phyloP scores from a whole-genome alignment of 1,284 basidiomycete species.

The Veloporphyrellus conicus region DNA sequence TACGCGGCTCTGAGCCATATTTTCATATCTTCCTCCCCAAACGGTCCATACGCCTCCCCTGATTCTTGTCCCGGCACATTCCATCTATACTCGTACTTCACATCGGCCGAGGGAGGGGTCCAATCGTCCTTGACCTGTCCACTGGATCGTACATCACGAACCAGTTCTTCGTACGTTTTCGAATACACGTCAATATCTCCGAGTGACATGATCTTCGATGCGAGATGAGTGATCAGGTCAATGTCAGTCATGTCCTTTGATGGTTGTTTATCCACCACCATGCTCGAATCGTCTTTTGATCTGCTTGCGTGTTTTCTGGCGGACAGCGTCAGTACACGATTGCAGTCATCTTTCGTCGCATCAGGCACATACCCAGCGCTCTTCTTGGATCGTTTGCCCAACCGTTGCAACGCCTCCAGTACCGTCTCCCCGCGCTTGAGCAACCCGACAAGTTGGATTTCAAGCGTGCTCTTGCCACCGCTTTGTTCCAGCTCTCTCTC shows the following conservation, averaged over 20 bases:
- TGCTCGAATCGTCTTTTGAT: conserved; percentile 37
- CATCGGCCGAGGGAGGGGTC: conserved; percentile 72
- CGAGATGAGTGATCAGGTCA: conserved; percentile 74
- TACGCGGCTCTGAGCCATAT: conserved; percentile 73
- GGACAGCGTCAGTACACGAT: conserved; percentile 5
- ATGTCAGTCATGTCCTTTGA: conserved; percentile 52
- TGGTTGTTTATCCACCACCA: conserved; percentile 45
- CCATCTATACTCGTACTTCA: conserved; percentile 79
- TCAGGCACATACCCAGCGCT: conserved; percentile 39
- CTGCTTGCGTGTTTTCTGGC: conserved; percentile 31
- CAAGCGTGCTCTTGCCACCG: conserved; percentile 65
- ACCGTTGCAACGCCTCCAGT: conserved; percentile 81
- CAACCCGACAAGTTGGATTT: conserved; percentile 65
- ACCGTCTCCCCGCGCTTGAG: conserved; percentile 90
- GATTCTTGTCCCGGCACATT: conserved; percentile 47
- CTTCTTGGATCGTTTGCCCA: conserved; percentile 74
- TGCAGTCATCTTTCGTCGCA: background rate
- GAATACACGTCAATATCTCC: conserved; percentile 82
- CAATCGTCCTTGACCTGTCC: conserved; percentile 66
- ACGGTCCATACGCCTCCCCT: conserved; percentile 69
- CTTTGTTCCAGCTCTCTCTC: conserved; percentile 61
- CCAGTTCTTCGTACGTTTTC: conserved; percentile 76
- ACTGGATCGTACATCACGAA: conserved; percentile 66
- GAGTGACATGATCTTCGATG: conserved; percentile 76
- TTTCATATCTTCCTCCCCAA: conserved; percentile 68